phyloP scores from a whole-genome alignment of 306 rosid species.

The Trifolium fragiferum region DNA sequence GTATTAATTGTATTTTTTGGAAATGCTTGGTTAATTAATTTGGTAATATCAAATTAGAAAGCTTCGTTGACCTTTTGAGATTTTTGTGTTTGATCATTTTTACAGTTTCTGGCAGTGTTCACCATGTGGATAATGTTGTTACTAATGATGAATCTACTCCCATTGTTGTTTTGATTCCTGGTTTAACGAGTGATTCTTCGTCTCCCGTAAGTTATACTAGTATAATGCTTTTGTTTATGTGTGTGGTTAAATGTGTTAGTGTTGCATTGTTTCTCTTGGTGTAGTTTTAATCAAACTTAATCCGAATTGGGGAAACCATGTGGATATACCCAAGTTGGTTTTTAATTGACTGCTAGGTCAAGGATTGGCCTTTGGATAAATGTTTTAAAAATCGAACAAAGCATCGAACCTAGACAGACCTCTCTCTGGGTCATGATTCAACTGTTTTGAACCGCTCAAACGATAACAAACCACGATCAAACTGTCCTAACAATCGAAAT shows the following conservation, averaged over 20 bases:
- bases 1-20: not conserved
- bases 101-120: constrained; percentile 55
- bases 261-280: not conserved
- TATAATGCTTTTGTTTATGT: constrained; percentile 10
- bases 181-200: constrained; percentile 84
- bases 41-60: not conserved
- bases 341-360: not conserved
- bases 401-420: not conserved
- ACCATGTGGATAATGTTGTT: constrained; percentile 22
- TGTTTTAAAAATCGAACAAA: not conserved
- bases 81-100: constrained; percentile 30
- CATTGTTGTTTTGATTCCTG: constrained; percentile 78
- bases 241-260: not conserved
- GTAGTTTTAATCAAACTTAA: not conserved
- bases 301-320: not conserved
- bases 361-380: not conserved
- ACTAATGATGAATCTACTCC: constrained; percentile 64
- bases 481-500: not conserved
- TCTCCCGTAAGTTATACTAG: constrained; percentile 67
- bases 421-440: not conserved
- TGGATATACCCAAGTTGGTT: not conserved
- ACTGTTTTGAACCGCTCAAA: not conserved
- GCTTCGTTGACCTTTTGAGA: constrained; percentile 16
- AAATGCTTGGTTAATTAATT: constrained; percentile 6
- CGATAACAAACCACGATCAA: not conserved